Conservation (phyloP, 108 stramenopile species). For the Conticribra weissflogii region DNA sequence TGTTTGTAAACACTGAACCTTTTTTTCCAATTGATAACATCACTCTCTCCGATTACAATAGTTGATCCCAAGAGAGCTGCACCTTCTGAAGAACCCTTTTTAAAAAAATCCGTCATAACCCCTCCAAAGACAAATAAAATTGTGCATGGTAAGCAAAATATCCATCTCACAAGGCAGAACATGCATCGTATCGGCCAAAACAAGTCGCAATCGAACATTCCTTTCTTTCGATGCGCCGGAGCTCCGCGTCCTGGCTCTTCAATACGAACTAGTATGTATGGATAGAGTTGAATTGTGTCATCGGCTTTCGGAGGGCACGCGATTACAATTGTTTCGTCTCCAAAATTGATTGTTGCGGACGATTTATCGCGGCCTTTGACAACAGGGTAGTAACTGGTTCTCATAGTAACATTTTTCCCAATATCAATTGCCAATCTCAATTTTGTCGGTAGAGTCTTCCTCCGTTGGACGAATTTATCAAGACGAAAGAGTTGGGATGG, state of each 20-base stretch:
- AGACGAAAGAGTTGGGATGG: conserved; percentile 25
- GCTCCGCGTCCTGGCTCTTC: conserved; percentile 30
- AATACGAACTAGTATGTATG: conserved; percentile 10
- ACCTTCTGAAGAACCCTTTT: conserved; percentile 13
- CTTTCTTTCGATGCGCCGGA: conserved; percentile 10
- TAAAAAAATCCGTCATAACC: neutral
- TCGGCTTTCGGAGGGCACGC: conserved; percentile 24
- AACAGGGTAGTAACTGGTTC: conserved; percentile 16
- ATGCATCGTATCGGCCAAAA: conserved; percentile 24
- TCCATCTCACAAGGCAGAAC: conserved; percentile 27
- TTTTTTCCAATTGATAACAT: conserved; percentile 4
- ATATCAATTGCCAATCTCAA: conserved; percentile 28
- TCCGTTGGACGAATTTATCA: conserved; percentile 13
- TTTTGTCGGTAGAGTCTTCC: conserved; percentile 9
- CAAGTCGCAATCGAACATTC: conserved; percentile 26
- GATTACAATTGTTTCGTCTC: conserved; percentile 17
- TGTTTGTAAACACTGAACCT: neutral
- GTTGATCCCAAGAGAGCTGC: conserved; percentile 17
- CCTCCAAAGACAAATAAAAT: conserved; percentile 2
- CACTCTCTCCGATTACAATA: conserved; percentile 24
- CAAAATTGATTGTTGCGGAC: conserved; percentile 7
- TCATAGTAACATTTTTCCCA: conserved; percentile 16
- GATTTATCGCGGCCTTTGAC: neutral
- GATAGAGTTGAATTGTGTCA: conserved; percentile 7
- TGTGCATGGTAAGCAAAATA: conserved; percentile 30